Evolutionary conservation across 192 early-diverging fungal species (phyloP).

Genomic region (Coemansia sp.): DNA sequence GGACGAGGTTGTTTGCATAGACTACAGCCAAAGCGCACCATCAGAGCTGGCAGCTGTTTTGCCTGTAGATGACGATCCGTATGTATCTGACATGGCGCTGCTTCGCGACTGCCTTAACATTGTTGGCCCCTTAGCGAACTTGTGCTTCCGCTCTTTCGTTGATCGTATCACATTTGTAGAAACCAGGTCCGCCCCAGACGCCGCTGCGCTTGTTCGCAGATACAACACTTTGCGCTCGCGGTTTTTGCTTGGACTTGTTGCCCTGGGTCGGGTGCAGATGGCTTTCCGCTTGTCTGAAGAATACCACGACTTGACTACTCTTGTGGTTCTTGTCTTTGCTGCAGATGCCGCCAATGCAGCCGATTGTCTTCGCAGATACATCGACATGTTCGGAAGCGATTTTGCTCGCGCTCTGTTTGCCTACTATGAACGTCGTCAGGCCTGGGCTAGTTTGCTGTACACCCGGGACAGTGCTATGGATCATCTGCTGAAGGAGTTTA

Average conservation of each 20-base stretch:
- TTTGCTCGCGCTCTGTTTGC: constrained; percentile 45
- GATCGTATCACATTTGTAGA: constrained; percentile 28
- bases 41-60: not conserved
- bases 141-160: constrained; percentile 38
- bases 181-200: not conserved
- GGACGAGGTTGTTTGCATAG: constrained; percentile 24
- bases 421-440: constrained; percentile 48
- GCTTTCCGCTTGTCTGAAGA: constrained; percentile 51
- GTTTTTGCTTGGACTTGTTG: constrained; percentile 41
- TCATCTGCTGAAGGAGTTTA: not conserved
- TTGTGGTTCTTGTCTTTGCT: constrained; percentile 39
- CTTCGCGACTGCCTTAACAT: constrained; percentile 40
- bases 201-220: constrained; percentile 11
- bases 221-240: constrained; percentile 35
- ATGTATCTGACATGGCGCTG: constrained; percentile 34
- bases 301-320: constrained; percentile 37
- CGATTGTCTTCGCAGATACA: constrained; percentile 25
- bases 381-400: constrained; percentile 25
- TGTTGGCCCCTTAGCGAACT: constrained; percentile 38
- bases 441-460: constrained; percentile 26
- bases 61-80: constrained; percentile 17
- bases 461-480: not conserved
- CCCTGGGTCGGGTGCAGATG: constrained; percentile 28
- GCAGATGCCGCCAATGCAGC: constrained; percentile 27
- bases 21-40: not conserved